A percentile compares a stretch with the other conserved stretches of the same genome.
Conservation (phyloP, 176 grass and related monocot genomes). For the Chrysopogon serrulatus region DNA sequence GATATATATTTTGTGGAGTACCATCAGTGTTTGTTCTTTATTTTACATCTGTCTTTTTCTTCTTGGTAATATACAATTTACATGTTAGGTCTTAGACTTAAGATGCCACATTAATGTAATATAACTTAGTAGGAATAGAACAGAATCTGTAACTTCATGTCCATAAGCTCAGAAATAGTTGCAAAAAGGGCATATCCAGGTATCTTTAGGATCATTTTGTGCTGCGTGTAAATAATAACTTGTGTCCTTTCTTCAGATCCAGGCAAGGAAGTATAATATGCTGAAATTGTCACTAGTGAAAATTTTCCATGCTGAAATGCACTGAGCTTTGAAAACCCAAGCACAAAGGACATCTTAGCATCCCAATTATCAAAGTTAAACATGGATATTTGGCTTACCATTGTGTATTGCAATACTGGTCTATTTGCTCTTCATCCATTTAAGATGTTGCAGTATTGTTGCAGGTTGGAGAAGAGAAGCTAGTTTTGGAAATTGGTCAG, state of each 20-base stretch:
- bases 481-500: constrained; percentile 85
- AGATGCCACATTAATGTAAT: not conserved
- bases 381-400: not conserved
- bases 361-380: not conserved
- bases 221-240: not conserved
- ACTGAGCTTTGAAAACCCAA: not conserved
- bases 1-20: not conserved
- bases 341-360: not conserved
- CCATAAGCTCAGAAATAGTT: not conserved
- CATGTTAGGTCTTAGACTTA: not conserved
- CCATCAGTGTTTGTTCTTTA: not conserved
- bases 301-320: not conserved
- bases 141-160: not conserved
- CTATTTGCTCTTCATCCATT: constrained; percentile 1
- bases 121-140: not conserved
- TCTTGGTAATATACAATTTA: not conserved
- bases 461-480: constrained; percentile 91
- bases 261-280: not conserved
- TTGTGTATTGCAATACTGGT: not conserved
- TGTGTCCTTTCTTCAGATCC: not conserved
- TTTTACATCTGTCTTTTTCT: not conserved
- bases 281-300: not conserved
- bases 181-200: not conserved
- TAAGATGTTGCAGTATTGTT: constrained; percentile 23
- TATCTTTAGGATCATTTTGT: not conserved